A percentile compares a stretch with the other conserved stretches of the same genome.
Conservation (phyloP, 176 grass and related monocot species). For the Phoenix roebelenii region DNA sequence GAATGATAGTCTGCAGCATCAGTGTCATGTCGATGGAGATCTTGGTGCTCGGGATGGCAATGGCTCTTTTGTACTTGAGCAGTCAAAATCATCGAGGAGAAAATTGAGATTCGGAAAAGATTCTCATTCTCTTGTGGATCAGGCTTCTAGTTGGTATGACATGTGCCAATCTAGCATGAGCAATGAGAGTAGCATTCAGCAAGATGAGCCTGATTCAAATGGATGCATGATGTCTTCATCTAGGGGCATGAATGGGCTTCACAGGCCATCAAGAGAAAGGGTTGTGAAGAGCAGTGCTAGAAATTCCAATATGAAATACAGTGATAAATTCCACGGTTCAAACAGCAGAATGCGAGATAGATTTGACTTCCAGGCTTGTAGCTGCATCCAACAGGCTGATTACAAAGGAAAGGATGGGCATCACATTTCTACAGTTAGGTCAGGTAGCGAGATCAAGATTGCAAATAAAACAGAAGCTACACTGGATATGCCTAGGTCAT, state of each 20-base stretch:
- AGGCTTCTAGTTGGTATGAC: slow-evolving; percentile 38
- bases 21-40: slow-evolving; percentile 21
- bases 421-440: slow-evolving; percentile 22
- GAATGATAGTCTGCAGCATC: slow-evolving; percentile 12
- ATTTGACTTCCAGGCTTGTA: slow-evolving; percentile 47
- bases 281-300: slow-evolving; percentile 37
- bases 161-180: neutral
- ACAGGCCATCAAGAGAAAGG: slow-evolving; percentile 40
- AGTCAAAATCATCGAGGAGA: slow-evolving; percentile 47
- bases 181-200: neutral
- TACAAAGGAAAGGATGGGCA: slow-evolving; percentile 23
- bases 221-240: neutral
- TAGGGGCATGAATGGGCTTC: slow-evolving; percentile 33
- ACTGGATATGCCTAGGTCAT: slow-evolving; percentile 38
- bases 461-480: slow-evolving; percentile 26
- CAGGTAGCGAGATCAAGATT: slow-evolving; percentile 48
- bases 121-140: slow-evolving; percentile 28
- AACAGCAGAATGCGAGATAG: slow-evolving; percentile 53
- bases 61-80: slow-evolving; percentile 39
- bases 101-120: slow-evolving; percentile 56
- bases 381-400: slow-evolving; percentile 35
- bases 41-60: slow-evolving; percentile 23
- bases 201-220: slow-evolving; percentile 11
- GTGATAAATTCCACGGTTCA: slow-evolving; percentile 21
- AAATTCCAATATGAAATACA: slow-evolving; percentile 22